Evolutionary conservation across 345 rosid genomes (phyloP).

Genomic region (Toxicodendron radicans): DNA sequence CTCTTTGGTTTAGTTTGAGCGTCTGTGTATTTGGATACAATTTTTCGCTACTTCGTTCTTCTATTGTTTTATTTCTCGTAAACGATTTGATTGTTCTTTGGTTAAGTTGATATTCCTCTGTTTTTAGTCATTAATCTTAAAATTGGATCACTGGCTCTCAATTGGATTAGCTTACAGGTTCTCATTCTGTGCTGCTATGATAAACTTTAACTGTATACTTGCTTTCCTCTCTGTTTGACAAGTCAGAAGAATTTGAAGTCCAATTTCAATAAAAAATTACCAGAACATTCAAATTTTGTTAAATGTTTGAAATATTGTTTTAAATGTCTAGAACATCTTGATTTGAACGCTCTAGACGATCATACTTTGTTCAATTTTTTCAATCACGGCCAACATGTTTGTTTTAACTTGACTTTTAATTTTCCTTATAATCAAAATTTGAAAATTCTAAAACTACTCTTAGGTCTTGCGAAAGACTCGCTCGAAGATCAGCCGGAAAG

Average conservation of each 20-base stretch:
- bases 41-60: neutral
- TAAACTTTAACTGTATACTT: neutral
- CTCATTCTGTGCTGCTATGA: too few relatives aligned
- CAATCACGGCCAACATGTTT: neutral
- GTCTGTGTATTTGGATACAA: neutral
- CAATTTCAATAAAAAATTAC: neutral
- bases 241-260: neutral
- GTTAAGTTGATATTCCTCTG: neutral
- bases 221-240: neutral
- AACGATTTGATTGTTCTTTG: neutral
- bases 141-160: too few relatives aligned
- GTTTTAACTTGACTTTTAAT: neutral
- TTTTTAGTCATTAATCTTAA: neutral
- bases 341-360: constrained; percentile 8
- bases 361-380: neutral
- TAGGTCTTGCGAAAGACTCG: constrained; percentile 63
- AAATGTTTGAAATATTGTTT: neutral
- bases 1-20: neutral
- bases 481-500: constrained; percentile 33
- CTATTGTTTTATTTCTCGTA: neutral
- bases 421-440: neutral
- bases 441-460: neutral
- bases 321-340: neutral
- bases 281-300: neutral
- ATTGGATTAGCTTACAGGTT: too few relatives aligned